Conservation (phyloP, 2,329 filamentous ascomycete species). For the Sclerotinia minor region DNA sequence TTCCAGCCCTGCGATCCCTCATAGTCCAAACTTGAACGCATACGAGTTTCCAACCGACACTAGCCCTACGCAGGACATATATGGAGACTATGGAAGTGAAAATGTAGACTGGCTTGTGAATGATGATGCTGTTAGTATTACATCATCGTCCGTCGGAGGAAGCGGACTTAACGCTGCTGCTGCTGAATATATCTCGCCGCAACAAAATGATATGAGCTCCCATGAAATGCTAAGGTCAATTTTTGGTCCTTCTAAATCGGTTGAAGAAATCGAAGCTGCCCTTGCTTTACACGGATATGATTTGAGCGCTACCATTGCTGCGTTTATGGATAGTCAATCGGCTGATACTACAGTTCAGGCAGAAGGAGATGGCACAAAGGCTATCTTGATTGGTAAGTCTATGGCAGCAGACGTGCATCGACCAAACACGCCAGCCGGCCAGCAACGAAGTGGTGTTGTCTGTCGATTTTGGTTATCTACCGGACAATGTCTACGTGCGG, state of each 20-base stretch:
- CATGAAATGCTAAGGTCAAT: constrained; percentile 98
- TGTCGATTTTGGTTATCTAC: constrained; percentile 97
- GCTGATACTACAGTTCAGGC: constrained; percentile 50
- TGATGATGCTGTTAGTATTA: constrained; percentile 79
- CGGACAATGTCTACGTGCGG: constrained; percentile 91
- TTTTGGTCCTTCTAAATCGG: constrained; percentile 80
- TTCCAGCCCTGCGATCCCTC: constrained; percentile 85
- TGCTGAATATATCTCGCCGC: constrained; percentile 70
- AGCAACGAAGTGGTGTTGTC: constrained; percentile 81
- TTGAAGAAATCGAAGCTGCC: constrained; percentile 93
- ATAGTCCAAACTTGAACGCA: constrained; percentile 89
- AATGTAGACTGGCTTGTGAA: constrained; percentile 95
- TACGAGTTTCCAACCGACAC: constrained; percentile 90
- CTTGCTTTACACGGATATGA: constrained; percentile 90
- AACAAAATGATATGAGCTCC: constrained; percentile 87
- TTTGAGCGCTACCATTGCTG: constrained; percentile 84
- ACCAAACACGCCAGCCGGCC: constrained; percentile 73
- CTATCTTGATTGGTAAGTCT: constrained; percentile 83
- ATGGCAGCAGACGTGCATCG: constrained; percentile 72
- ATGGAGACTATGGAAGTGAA: constrained; percentile 88
- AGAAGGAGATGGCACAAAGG: constrained; percentile 56
- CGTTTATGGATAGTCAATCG: constrained; percentile 75
- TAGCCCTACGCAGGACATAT: constrained; percentile 78
- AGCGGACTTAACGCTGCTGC: constrained; percentile 76
- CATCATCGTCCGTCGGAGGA: constrained; percentile 69